These are phyloP conservation scores for Lichtheimia ramosa DNA, from an alignment of 371 early-diverging fungal species.

Conservation along the genomic window DNA sequence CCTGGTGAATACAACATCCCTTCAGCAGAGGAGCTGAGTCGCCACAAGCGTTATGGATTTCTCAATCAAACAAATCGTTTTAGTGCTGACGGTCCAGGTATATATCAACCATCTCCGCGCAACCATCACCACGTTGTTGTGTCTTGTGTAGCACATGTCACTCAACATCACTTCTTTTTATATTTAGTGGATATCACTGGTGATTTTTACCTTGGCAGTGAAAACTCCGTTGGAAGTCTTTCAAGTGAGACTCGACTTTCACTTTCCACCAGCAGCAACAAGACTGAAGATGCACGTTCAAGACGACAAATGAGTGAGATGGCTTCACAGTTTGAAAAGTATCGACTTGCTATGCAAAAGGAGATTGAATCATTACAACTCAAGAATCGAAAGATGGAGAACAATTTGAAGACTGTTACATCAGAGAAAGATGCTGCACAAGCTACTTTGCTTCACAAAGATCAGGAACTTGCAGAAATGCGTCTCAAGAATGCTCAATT, in stretches of 20 bases:
- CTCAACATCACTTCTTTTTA: neutral
- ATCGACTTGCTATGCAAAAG: conserved; percentile 34
- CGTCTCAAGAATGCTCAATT: conserved; percentile 28
- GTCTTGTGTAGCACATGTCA: neutral
- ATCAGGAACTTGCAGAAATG: conserved; percentile 36
- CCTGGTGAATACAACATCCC: conserved; percentile 43
- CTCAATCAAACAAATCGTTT: conserved; percentile 32
- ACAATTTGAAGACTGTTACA: conserved; percentile 19
- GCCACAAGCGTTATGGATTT: conserved; percentile 33
- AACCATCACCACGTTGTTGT: neutral
- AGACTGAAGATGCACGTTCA: conserved; percentile 25
- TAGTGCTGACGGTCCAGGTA: conserved; percentile 18
- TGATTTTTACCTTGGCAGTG: conserved; percentile 13
- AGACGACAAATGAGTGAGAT: conserved; percentile 18
- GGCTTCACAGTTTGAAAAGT: conserved; percentile 26
- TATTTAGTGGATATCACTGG: conserved; percentile 7
- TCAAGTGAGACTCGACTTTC: conserved; percentile 25
- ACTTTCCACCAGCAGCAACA: conserved; percentile 23
- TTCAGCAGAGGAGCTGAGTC: conserved; percentile 20
- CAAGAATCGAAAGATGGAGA: conserved; percentile 33
- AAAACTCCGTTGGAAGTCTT: conserved; percentile 16
- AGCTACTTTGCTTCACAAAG: conserved; percentile 17
- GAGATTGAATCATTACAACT: conserved; percentile 34
- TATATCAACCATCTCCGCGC: neutral
- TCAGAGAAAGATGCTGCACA: conserved; percentile 26